A percentile compares a stretch with the other conserved stretches of the same genome.
phyloP scores from a whole-genome alignment of 768 basidiomycete genomes.

The Hypholoma sublateritium region DNA sequence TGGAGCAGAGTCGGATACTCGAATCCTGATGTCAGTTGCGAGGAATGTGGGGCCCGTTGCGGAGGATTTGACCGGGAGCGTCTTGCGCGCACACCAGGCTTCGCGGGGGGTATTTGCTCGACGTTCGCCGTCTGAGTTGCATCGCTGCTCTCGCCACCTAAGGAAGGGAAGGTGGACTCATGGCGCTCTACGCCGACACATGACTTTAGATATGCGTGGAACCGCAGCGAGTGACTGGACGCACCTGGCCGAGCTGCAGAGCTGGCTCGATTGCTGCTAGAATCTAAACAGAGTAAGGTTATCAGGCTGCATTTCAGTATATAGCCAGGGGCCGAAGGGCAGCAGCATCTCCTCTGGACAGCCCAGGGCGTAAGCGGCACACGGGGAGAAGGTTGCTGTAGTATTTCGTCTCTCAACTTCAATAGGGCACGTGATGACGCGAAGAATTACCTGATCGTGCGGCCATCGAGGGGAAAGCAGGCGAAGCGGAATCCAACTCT shows the following conservation, averaged over 20 bases:
- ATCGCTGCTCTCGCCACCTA: constrained; percentile 14
- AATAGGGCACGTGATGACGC: not conserved
- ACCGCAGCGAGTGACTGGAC: not conserved
- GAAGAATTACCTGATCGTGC: not conserved
- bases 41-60: not conserved
- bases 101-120: constrained; percentile 25
- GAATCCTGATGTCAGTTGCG: constrained; percentile 13
- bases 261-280: too few species aligned
- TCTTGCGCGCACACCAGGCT: constrained; percentile 17
- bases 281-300: not conserved
- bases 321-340: not conserved
- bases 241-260: not conserved
- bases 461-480: not conserved
- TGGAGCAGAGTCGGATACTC: constrained; percentile 12
- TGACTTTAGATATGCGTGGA: not conserved
- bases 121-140: constrained; percentile 19
- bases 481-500: not conserved
- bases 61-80: constrained; percentile 21
- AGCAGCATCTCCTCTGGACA: not conserved
- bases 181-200: not conserved
- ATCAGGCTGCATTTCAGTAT: not conserved
- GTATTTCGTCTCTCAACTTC: not conserved
- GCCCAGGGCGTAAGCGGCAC: not conserved
- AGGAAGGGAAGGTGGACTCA: constrained; percentile 12
- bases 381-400: too few species aligned